Base-by-base conservation (phyloP, 805 yeast genomes). In the Clavispora vitiphila region DNA sequence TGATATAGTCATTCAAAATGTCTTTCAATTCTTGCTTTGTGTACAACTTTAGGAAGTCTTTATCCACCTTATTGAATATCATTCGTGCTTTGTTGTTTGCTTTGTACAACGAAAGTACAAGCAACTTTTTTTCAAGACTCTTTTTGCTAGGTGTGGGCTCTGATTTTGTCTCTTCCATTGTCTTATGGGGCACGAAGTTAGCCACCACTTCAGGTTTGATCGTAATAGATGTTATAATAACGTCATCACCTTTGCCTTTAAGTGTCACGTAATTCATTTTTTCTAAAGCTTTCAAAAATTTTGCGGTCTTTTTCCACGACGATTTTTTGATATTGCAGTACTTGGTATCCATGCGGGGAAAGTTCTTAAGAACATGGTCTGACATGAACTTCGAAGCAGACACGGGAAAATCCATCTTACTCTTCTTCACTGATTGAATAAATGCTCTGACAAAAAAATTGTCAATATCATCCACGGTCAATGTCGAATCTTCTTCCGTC, bases 251-350 rank as follows among this genome's bases (percentile, higher is more conserved):
- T 55, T 87, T 86, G 7, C 96, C 97, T 51, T 89, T 87, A 20
- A 82, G 59, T 42, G 79, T 80, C 18, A 93, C 46, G 41, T 81
- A 76, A 1, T 79, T 78, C 34, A 73, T 71, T 58, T 88, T 91
- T 50, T 86, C 96, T 81, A 90, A 87, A 6, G 85, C 81, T 56
- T 88, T 91, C 41, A 91, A 64, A 55, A 83, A 88, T 59, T 89
- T 90, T 11, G 89, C 76, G 4, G 91, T 79, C 56, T 91, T 91
- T 61, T 86, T 89, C 95, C 95, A 91, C 3, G 89, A 77, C 0
- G 96, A 81, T 55, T 80, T 83, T 61, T 89, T 90, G 44, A 85
- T 74, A 50, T 76, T 81, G 30, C 81, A 75, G 38, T 64, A 62
- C 21, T 64, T 59, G 4, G 66, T 55, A 52, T 80, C 83, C 41